Percentiles rank a stretch among this genome's conserved stretches.
phyloP scores from a whole-genome alignment of 805 yeast genomes.

The Millerozyma acaciae region DNA sequence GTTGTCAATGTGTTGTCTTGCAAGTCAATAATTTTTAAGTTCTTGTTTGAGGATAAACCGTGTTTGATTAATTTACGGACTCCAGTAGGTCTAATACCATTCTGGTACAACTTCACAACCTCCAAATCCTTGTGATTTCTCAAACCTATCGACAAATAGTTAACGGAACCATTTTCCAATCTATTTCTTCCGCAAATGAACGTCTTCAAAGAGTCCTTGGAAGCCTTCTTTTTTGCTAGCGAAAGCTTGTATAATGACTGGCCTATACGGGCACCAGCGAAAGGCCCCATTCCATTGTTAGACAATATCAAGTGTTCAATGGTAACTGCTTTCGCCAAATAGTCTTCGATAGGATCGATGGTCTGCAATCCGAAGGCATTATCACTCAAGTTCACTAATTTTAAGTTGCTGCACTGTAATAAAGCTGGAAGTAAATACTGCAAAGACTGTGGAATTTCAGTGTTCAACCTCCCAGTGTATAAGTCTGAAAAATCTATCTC shows the following conservation, averaged over 20 bases:
- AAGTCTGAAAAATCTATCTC: slow-evolving; percentile 87
- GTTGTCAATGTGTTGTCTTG: slow-evolving; percentile 94
- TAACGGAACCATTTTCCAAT: slow-evolving; percentile 90
- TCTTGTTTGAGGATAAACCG: slow-evolving; percentile 63
- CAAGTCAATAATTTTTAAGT: slow-evolving; percentile 69
- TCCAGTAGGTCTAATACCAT: slow-evolving; percentile 96
- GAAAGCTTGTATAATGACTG: slow-evolving; percentile 74
- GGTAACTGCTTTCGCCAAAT: slow-evolving; percentile 69
- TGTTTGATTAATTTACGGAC: slow-evolving; percentile 66
- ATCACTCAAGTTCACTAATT: slow-evolving; percentile 80
- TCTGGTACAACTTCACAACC: slow-evolving; percentile 80
- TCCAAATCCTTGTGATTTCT: slow-evolving; percentile 73
- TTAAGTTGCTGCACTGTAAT: slow-evolving; percentile 61
- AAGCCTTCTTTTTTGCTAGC: slow-evolving; percentile 49
- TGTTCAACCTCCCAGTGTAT: slow-evolving; percentile 90
- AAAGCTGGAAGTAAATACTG: slow-evolving; percentile 69
- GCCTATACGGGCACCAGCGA: slow-evolving; percentile 94
- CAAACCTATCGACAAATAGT: slow-evolving; percentile 78
- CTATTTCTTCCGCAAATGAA: slow-evolving; percentile 97
- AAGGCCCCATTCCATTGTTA: slow-evolving; percentile 98
- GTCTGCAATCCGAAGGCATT: slow-evolving; percentile 97
- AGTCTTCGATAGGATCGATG: slow-evolving; percentile 81
- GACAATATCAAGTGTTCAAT: slow-evolving; percentile 83
- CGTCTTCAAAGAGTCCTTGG: slow-evolving; percentile 60
- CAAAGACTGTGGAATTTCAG: slow-evolving; percentile 87